Evolutionary conservation across 768 basidiomycete genomes (phyloP), one percentile per base, ranked within the genome.

Genomic region (Termitomyces sp.): DNA sequence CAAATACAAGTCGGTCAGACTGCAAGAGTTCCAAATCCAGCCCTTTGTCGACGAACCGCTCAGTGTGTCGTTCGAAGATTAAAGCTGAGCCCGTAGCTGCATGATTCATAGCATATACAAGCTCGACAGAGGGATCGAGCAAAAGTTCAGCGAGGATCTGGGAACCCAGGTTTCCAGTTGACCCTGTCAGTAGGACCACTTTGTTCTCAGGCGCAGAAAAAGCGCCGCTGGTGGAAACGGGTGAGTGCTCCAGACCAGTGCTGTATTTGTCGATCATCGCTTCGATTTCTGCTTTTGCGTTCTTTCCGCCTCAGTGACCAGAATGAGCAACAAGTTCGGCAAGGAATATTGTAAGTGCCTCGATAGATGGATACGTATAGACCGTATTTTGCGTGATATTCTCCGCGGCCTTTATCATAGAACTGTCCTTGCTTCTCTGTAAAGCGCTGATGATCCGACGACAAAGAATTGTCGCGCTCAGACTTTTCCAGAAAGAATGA

Each of bases 221-320:
- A 30, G 54, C 30, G 1, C 20, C 15, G 4, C 37, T 31, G 11
- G 31, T 31, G 7, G 49, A 34, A 16, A 47, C n/a, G 8, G 34
- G 11, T 24, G 52, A 20, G 15, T 9, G 20, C 22, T 64, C 59
- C 3, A 67, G 45, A 22, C 61, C 63, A 37, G 53, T 42, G 15
- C 57, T 59, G 61, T 81, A 77, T 63, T 76, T 78, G 12, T 69
- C 70, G 46, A 81, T 73, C 68, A 81, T 72, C 0, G 62, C 70
- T 31, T 72, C 67, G 24, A 65, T 66, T 15, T 27, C 55, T n/a
- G 20, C 52, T 12, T 55, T 47, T 2, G 48, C 39, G 37, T 59
- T 54, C 27, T 59, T 39, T 37, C 37, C 30, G 16, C 55, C 44
- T 39, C 49, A 13, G 33, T 20, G n/a, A 15, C 48, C 27, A 27